Evolutionary conservation across 2,329 filamentous ascomycete species (phyloP), one percentile per base, ranked within the genome.

Genomic region (Aphanocladium album): DNA sequence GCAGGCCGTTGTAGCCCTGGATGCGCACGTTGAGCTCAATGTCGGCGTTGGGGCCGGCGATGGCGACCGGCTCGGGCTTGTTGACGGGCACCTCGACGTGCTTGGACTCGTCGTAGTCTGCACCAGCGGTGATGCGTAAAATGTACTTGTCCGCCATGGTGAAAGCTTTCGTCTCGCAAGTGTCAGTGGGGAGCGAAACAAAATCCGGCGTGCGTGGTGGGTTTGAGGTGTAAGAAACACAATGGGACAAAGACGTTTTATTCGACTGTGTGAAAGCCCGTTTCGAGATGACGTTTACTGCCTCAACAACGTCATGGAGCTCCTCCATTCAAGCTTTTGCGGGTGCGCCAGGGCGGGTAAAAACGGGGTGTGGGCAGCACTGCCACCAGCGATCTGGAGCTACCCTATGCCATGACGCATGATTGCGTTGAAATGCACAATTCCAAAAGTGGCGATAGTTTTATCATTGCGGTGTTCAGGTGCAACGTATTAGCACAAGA

Each of bases 31-130:
- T 87, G 67, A 96, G 78, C 63, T 87, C 82, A 14, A 87, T 81
- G 49, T 87, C 84, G 61, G 90, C 83, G 60, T 84, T 79, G 9
- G 85, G 77, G 50, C 83, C 87, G 23, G 82, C 80, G 67, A 97
- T 85, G 25, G 76, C 77, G 1, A 89, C 71, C 0, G 87, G 82
- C 61, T 84, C 74, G 30, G 87, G 73, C 12, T 79, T 80, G 76
- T 97, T 98, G 71, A 97, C 89, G 3, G 83, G 82, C 11, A 97
- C 87, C 30, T 85, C 77, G 62, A 86, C 76, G 68, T 96, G 92
- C n/a, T 83, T 83, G n/a, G 80, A 74, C 37, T 80, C 74, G 71
- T 95, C 85, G 75, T 97, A 96, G 64, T 79, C 79, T 1, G 89
- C 81, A 2, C 93, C 93, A 1, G 91, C 91, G 0, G 91, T 96